A percentile compares a stretch with the other conserved stretches of the same genome.
Conservation (phyloP, 176 grass and related monocot species). For the Avena insularis region DNA sequence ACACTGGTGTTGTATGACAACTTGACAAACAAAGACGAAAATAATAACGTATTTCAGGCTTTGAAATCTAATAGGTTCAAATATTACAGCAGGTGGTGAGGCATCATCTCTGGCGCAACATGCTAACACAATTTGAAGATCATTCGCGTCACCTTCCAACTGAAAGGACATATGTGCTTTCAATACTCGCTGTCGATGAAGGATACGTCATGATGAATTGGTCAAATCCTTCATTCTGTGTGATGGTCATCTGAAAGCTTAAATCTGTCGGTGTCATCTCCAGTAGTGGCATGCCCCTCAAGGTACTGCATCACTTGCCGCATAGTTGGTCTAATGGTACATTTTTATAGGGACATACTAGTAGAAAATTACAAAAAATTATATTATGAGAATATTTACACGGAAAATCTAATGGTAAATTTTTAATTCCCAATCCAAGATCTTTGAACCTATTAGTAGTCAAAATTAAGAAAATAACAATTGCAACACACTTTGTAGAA, state of each 20-base stretch:
- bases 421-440: neutral
- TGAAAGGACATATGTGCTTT: neutral
- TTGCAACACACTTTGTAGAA: neutral
- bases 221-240: slow-evolving; percentile 1
- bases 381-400: neutral
- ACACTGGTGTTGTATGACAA: too few relatives aligned
- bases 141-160: neutral
- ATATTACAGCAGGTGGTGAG: too few relatives aligned
- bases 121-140: too few relatives aligned
- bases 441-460: neutral
- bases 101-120: too few relatives aligned
- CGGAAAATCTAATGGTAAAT: neutral
- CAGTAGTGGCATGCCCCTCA: too few relatives aligned
- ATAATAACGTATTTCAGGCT: too few relatives aligned
- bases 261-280: too few relatives aligned
- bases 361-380: neutral
- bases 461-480: neutral
- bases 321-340: too few relatives aligned
- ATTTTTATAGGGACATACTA: neutral
- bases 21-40: too few relatives aligned
- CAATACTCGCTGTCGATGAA: neutral
- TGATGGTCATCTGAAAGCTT: neutral
- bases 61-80: too few relatives aligned
- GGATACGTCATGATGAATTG: neutral
- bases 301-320: too few relatives aligned